phyloP scores from a whole-genome alignment of 768 basidiomycete species.

The Termitomyces sp. region DNA sequence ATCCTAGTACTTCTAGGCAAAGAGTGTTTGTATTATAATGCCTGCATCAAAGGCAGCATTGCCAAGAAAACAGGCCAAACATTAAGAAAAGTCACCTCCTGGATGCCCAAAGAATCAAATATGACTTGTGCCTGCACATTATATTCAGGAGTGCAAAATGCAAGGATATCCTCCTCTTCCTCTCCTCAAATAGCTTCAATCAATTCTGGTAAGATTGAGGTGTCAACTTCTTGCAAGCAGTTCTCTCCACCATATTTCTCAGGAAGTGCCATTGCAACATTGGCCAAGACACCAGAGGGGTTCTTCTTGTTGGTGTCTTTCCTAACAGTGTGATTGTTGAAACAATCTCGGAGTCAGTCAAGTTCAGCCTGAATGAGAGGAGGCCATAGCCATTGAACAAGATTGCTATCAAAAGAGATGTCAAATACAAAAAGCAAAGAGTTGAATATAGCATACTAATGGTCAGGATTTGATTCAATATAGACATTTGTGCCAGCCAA shows the following conservation, averaged over 20 bases:
- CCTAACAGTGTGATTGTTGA: background rate
- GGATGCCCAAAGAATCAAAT: background rate
- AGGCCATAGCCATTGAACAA: background rate
- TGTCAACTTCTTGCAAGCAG: background rate
- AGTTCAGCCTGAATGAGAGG: background rate
- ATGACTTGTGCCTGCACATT: background rate
- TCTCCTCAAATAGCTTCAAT: background rate
- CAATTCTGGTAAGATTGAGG: background rate
- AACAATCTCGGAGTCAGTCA: background rate
- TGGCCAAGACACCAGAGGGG: background rate
- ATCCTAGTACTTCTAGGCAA: too few relatives aligned
- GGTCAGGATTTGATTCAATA: background rate
- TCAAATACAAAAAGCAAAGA: background rate
- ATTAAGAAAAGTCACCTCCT: background rate
- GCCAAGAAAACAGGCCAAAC: background rate
- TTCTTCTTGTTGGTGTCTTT: background rate
- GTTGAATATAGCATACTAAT: background rate
- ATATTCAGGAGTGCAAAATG: background rate
- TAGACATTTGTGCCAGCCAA: background rate
- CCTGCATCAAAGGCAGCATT: background rate
- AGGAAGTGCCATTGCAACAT: background rate
- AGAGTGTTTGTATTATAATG: too few relatives aligned
- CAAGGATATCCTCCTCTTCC: too few relatives aligned
- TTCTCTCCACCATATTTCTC: background rate
- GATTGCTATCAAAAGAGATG: background rate